Evolutionary conservation across 805 yeast genomes (phyloP).

Genomic region (Kuraishia hungarica): DNA sequence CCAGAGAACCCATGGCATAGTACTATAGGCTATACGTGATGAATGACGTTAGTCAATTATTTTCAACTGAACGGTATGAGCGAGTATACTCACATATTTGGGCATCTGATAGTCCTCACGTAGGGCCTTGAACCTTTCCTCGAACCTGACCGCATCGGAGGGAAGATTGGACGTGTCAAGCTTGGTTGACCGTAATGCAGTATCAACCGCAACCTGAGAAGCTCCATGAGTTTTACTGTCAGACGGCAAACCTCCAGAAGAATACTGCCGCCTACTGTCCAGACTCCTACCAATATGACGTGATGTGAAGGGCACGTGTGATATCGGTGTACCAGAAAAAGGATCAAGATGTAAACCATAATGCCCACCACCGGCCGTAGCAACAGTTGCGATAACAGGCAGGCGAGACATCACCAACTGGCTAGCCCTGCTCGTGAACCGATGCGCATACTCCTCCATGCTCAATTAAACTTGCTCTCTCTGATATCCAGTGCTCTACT

Average conservation of each 20-base stretch:
- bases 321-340: neutral
- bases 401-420: neutral
- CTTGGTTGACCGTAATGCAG: no score
- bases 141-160: neutral
- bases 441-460: neutral
- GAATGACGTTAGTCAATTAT: neutral
- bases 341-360: neutral
- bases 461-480: no score
- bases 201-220: no score
- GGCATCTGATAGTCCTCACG: slow-evolving; percentile 46
- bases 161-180: no score
- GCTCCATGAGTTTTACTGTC: neutral
- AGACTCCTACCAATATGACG: no score
- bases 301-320: neutral
- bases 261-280: neutral
- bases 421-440: neutral
- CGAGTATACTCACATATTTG: slow-evolving; percentile 22
- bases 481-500: no score
- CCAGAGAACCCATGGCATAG: slow-evolving; percentile 87
- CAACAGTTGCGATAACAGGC: neutral
- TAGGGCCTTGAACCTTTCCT: slow-evolving; percentile 20
- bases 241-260: neutral
- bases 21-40: slow-evolving; percentile 47
- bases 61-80: no score
- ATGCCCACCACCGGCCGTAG: neutral